A percentile compares a stretch with the other conserved stretches of the same genome.
Conservation (phyloP, 768 basidiomycete species). For the Lactarius trivialis region DNA sequence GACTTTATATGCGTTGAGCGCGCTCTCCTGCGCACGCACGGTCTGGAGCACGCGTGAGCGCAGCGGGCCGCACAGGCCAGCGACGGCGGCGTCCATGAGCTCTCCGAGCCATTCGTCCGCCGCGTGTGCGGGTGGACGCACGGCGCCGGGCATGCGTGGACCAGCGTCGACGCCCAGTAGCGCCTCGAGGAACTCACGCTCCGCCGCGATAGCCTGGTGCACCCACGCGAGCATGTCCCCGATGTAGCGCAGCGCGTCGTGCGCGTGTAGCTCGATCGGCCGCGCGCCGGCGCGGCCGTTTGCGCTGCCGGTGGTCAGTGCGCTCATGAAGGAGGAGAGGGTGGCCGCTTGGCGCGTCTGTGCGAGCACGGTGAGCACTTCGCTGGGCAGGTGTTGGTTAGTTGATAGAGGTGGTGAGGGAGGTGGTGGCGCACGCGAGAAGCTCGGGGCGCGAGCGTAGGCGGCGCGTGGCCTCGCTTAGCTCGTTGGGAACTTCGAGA, state of each 20-base stretch:
- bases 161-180: slow-evolving; percentile 66
- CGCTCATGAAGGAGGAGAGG: slow-evolving; percentile 79
- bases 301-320: slow-evolving; percentile 60
- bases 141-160: slow-evolving; percentile 68
- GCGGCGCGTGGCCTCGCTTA: slow-evolving; percentile 68
- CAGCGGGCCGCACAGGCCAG: slow-evolving; percentile 81
- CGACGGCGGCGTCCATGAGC: slow-evolving; percentile 74
- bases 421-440: slow-evolving; percentile 46
- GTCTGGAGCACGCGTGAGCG: slow-evolving; percentile 91
- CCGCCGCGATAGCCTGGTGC: slow-evolving; percentile 91
- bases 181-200: slow-evolving; percentile 87
- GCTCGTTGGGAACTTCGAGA: slow-evolving; percentile 55
- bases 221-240: slow-evolving; percentile 99
- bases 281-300: slow-evolving; percentile 41
- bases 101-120: slow-evolving; percentile 77
- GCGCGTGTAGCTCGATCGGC: slow-evolving; percentile 95
- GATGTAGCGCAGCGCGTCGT: slow-evolving; percentile 92
- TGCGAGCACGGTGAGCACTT: slow-evolving; percentile 69
- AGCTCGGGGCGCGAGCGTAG: slow-evolving; percentile 75
- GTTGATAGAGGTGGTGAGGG: neutral
- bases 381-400: slow-evolving; percentile 36
- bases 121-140: slow-evolving; percentile 47
- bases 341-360: slow-evolving; percentile 78
- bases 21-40: slow-evolving; percentile 87
- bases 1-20: slow-evolving; percentile 86